Base-by-base conservation (phyloP, 148 eudicot genomes). In the Nepenthes gracilis region DNA sequence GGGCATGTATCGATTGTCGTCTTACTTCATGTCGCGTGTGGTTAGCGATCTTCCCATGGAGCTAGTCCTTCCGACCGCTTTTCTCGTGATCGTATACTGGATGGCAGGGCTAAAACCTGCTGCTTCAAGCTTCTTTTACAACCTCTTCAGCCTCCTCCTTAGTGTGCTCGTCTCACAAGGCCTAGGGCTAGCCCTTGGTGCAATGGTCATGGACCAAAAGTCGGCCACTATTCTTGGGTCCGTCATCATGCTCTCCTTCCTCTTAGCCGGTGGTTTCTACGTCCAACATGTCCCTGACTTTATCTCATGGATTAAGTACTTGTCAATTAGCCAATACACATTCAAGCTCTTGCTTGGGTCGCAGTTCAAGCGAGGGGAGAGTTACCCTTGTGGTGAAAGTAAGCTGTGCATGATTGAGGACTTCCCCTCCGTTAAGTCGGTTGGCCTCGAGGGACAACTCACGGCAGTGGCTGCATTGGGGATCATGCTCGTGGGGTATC, bases 121-220 rank as follows among this genome's bases (percentile, higher is more conserved):
- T 0, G 38, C 77, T 1, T 36, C 40, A 5, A 68, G 73, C 53
- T 88, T 88, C 81, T 54, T 81, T 0, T 4, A 60, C 37, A 72
- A 74, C 62, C 60, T 88, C 11, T 70, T 77, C 9, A 53, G 68
- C 0, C 78, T 92, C 14, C 74, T 92, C 23, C 60, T 70, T 12
- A 74, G 69, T 34, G 88, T 88, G 12, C 33, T 88, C 4, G 92
- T 86, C 14, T 61, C 90, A 5, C 90, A 92, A 55, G 94, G 97
- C 23, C 76, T 92, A 9, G 97, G 97, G 1, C 76, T 92, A 5
- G 96, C 97, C 32, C 54, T 85, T 9, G 96, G 97, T 0, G 97
- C 96, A 34, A 9, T 77, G 0, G 78, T 88, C 15, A 81, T 92
- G 90, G 81, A 85, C 73, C 70, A 74, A 32, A 78, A 81, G 67